Evolutionary conservation across 2,329 filamentous ascomycete species (phyloP), one percentile per base, ranked within the genome.

Genomic region (Arthroderma sp.): DNA sequence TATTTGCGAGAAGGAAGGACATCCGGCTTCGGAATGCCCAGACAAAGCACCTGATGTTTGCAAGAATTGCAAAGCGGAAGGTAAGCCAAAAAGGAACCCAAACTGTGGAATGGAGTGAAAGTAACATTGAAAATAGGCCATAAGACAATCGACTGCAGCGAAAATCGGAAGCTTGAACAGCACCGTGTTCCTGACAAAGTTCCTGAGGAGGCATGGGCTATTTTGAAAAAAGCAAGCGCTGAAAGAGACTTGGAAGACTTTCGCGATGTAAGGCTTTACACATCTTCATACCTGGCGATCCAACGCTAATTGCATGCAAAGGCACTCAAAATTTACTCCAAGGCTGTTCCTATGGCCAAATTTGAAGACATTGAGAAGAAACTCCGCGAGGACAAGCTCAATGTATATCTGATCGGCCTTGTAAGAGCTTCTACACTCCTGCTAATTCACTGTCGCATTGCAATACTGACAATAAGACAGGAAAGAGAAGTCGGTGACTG

Each of bases 351-450:
- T 2, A 46, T 58, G 49, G 69, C 65, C 44, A 69, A 57, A 47
- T 76, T 67, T 46, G 59, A 57, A 7, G 66, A 68, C 1, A 66
- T 77, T 6, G 74, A 77, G 53, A 60, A 61, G 15, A 67, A 67
- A 40, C 66, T 77, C 50, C 72, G 73, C 6, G 58, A 63, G 5
- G 67, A 72, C 4, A 56, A 59, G 1, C 59, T 69, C 43, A 68
- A 64, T 4, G 54, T 75, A 49, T 71, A 68, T 53, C 57, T 77
- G n/a, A 72, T 77, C 49, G 74, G 67, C 8, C 58, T 71, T 53
- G 64, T 72, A 57, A 56, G 54, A 29, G 5, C 32, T 37, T 38
- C 36, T 22, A 28, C n/a, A 7, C 6, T 10, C 31, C 22, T 44
- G 22, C 39, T 27, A 28, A 9, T 27, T 27, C 6, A 41, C 2